A percentile compares a stretch with the other conserved stretches of the same genome.
phyloP scores from a whole-genome alignment of 129 eudicot species.

The Arctium minus region DNA sequence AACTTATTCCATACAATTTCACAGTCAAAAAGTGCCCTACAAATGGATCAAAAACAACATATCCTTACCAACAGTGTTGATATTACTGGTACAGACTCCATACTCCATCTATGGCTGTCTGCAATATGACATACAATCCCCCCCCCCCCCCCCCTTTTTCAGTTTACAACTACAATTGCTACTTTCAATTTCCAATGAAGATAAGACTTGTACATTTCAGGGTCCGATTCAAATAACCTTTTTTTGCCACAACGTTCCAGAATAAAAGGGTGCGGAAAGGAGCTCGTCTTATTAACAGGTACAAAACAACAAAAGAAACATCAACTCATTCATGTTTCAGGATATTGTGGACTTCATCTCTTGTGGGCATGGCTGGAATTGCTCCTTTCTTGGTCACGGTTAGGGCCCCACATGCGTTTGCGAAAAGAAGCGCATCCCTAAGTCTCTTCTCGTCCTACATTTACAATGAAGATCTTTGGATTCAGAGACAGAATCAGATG shows the following conservation, averaged over 20 bases:
- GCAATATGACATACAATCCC: conserved; percentile 6
- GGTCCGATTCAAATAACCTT: conserved; percentile 7
- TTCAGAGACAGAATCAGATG: too few species aligned
- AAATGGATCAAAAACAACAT: conserved; percentile 17
- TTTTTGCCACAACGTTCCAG: conserved; percentile 5
- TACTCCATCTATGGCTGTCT: conserved; percentile 21
- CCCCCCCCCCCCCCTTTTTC: not conserved
- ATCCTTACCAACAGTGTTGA: conserved; percentile 24
- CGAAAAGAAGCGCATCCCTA: conserved; percentile 74
- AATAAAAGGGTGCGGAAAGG: not conserved
- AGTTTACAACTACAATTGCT: conserved; percentile 13
- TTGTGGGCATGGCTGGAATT: conserved; percentile 85
- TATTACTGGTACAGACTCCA: conserved; percentile 21
- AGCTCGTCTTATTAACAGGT: not conserved
- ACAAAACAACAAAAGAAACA: conserved; percentile 5
- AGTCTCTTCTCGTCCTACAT: conserved; percentile 71
- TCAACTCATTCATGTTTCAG: conserved; percentile 16
- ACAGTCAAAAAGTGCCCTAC: conserved; percentile 13
- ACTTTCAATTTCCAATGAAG: not conserved
- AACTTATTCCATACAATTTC: conserved; percentile 14
- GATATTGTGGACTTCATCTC: conserved; percentile 51
- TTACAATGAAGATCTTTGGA: not conserved
- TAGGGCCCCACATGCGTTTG: conserved; percentile 88
- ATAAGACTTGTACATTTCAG: conserved; percentile 14
- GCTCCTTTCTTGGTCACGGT: conserved; percentile 81